Conservation (phyloP, 2,329 filamentous ascomycete species). For the Emergomyces pasteurianus region DNA sequence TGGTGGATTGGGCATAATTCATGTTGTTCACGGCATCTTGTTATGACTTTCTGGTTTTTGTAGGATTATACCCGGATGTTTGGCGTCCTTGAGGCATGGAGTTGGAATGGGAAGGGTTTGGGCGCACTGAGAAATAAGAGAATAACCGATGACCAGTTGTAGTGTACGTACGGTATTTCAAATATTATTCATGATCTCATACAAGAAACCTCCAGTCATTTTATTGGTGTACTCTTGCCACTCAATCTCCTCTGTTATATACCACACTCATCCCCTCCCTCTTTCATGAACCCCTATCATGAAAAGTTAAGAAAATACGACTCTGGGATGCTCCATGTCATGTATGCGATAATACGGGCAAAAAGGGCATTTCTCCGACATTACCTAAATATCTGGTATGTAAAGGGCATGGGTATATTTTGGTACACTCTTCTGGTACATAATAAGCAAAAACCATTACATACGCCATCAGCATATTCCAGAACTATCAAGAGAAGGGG, state of each 20-base stretch:
- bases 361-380: background rate
- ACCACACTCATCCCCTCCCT: background rate
- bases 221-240: background rate
- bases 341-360: background rate
- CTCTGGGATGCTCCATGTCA: background rate
- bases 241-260: background rate
- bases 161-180: background rate
- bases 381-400: background rate
- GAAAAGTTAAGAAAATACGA: background rate
- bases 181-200: background rate
- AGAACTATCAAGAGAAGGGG: background rate
- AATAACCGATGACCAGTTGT: background rate
- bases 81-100: background rate
- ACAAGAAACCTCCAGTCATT: background rate
- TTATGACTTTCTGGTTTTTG: background rate
- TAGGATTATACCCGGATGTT: background rate
- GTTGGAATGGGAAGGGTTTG: background rate
- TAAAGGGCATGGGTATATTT: too few species aligned
- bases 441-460: too few species aligned
- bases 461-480: background rate
- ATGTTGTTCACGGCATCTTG: background rate
- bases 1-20: background rate
- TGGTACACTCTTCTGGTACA: too few species aligned
- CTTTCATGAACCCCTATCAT: background rate
- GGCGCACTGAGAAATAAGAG: background rate